Conservation (phyloP, 2,329 filamentous ascomycete species). For the Simplicillium sp. region DNA sequence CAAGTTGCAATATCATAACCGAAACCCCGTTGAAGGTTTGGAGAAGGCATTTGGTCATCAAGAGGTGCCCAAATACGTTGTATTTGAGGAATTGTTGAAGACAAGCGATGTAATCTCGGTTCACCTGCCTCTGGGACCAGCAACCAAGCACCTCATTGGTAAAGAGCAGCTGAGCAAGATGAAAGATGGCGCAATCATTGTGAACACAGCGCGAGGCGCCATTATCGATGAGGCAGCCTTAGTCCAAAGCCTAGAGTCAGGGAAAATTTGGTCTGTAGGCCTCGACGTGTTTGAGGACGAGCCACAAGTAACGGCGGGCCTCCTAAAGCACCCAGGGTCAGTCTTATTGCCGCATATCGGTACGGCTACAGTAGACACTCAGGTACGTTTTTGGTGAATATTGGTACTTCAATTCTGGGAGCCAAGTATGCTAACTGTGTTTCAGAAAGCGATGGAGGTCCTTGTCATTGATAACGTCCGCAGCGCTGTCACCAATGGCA, state of each 20-base stretch:
- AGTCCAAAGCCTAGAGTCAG: conserved; percentile 40
- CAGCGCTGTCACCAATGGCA: neutral
- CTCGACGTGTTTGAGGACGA: conserved; percentile 49
- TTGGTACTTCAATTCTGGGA: neutral
- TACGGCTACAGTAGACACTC: conserved; percentile 48
- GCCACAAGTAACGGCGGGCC: conserved; percentile 50
- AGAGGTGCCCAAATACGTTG: conserved; percentile 27
- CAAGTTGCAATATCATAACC: conserved; percentile 50
- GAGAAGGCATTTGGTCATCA: conserved; percentile 27
- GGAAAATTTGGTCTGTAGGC: conserved; percentile 43
- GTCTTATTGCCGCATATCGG: conserved; percentile 60
- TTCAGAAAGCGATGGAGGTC: conserved; percentile 1
- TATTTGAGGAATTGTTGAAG: conserved; percentile 42
- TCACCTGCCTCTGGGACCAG: conserved; percentile 40
- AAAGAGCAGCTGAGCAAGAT: conserved; percentile 38
- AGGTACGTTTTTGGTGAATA: conserved; percentile 6
- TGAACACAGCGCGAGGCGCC: conserved; percentile 49
- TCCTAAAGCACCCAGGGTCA: conserved; percentile 49
- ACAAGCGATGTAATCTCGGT: conserved; percentile 45
- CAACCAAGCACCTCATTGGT: conserved; percentile 42
- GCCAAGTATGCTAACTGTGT: neutral
- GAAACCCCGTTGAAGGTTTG: conserved; percentile 22
- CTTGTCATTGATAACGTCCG: neutral
- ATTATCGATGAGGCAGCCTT: conserved; percentile 47
- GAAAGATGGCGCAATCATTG: conserved; percentile 45